Evolutionary conservation across 305 asterid genomes (phyloP).

Genomic region (Vinca major): DNA sequence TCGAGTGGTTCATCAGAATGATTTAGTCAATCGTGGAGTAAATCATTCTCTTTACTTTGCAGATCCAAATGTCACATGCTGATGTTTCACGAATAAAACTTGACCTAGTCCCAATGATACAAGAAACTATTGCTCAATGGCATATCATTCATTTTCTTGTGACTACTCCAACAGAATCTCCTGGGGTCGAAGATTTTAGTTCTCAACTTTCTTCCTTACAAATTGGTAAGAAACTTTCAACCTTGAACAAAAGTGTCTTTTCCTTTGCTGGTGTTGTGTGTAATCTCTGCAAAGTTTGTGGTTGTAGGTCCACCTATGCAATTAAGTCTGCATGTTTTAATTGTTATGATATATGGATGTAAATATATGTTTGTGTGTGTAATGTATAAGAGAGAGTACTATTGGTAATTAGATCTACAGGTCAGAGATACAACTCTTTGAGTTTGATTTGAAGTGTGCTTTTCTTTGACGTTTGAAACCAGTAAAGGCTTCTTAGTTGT

Average conservation of each 20-base stretch:
- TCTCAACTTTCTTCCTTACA: slow-evolving; percentile 82
- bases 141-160: slow-evolving; percentile 77
- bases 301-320: neutral
- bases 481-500: neutral
- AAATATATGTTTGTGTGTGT: no score
- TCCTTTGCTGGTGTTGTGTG: neutral
- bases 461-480: neutral
- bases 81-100: slow-evolving; percentile 69
- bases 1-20: neutral
- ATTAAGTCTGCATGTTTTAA: neutral
- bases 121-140: slow-evolving; percentile 82
- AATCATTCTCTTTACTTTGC: slow-evolving; percentile 28
- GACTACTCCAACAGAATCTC: slow-evolving; percentile 75
- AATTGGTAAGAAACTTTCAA: slow-evolving; percentile 48
- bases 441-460: neutral
- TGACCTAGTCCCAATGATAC: slow-evolving; percentile 79
- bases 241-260: slow-evolving; percentile 6
- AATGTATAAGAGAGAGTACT: neutral
- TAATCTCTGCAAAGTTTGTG: neutral
- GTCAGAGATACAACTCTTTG: neutral
- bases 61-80: slow-evolving; percentile 68
- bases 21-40: slow-evolving; percentile 11
- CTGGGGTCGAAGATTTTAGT: slow-evolving; percentile 79
- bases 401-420: neutral
- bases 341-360: no score